Percentiles rank a stretch among this genome's conserved stretches.
phyloP scores from a whole-genome alignment of 2,329 filamentous ascomycete genomes.

The Fusarium zealandicum region DNA sequence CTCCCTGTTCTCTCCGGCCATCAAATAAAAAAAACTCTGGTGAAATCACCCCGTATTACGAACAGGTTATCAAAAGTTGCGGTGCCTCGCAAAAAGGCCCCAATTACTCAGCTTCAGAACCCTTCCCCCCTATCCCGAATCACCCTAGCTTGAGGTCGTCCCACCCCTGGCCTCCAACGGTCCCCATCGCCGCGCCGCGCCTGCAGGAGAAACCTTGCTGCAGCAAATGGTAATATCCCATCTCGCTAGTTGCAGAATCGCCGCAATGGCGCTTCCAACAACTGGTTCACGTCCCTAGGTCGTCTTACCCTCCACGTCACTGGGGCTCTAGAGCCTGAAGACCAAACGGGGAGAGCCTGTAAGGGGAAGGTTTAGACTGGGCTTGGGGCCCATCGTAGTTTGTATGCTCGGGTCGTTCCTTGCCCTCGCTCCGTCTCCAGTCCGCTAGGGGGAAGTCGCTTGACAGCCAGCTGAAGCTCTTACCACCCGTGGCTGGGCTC shows the following conservation, averaged over 20 bases:
- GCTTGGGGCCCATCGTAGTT: not conserved
- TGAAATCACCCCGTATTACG: not conserved
- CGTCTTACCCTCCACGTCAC: conserved; percentile 30
- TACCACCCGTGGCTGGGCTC: not conserved
- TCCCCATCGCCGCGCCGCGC: conserved; percentile 26
- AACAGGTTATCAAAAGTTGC: conserved; percentile 14
- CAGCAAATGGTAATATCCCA: conserved; percentile 44
- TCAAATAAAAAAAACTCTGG: not conserved
- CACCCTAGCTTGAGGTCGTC: conserved; percentile 10
- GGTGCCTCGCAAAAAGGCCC: conserved; percentile 17
- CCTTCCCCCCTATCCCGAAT: conserved; percentile 24
- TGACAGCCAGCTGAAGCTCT: conserved; percentile 1
- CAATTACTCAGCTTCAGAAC: conserved; percentile 14
- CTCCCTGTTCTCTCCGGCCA: not conserved
- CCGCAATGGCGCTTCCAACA: conserved; percentile 39
- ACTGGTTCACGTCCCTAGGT: conserved; percentile 36
- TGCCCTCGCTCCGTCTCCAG: conserved; percentile 3
- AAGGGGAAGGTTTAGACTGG: conserved; percentile 2
- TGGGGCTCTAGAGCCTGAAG: conserved; percentile 3
- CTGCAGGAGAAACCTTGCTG: conserved; percentile 44
- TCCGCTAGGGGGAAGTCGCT: not conserved
- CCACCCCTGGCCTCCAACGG: conserved; percentile 24
- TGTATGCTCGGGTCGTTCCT: conserved; percentile 25
- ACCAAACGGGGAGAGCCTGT: not conserved
- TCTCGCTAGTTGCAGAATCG: conserved; percentile 41